Conservation (phyloP, 352 stramenopile genomes). For the Aphanomyces stellatus region DNA sequence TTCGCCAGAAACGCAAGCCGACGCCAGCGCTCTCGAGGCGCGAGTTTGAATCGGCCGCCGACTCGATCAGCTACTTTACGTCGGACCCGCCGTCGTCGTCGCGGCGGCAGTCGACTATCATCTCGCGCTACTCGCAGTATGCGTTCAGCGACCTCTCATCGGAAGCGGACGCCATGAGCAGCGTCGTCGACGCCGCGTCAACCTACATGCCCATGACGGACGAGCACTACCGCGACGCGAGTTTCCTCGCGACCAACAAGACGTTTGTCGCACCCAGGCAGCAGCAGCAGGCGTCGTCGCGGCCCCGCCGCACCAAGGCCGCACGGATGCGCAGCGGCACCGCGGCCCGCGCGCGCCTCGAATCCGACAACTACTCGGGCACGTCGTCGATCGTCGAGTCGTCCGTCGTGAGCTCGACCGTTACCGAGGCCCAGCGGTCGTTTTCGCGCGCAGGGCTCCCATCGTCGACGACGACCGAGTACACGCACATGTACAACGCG, state of each 20-base stretch:
- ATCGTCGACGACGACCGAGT: too few species aligned
- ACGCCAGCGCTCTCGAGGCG: not conserved
- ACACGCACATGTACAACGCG: too few species aligned
- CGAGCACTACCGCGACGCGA: not conserved
- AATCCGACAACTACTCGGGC: not conserved
- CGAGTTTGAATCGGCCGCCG: not conserved
- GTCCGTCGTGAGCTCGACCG: not conserved
- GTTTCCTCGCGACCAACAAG: not conserved
- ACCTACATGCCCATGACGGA: not conserved
- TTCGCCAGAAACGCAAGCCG: too few species aligned
- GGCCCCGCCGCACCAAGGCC: not conserved
- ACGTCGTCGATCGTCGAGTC: not conserved
- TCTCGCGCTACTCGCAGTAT: not conserved
- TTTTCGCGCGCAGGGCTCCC: too few species aligned
- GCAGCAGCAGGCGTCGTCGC: not conserved
- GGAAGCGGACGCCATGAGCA: not conserved
- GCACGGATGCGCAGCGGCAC: not conserved
- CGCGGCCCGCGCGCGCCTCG: not conserved
- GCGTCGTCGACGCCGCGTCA: not conserved
- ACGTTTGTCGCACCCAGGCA: not conserved
- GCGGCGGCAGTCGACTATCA: not conserved
- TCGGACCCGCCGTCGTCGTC: not conserved
- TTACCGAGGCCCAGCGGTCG: too few species aligned
- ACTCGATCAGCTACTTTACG: conserved; percentile 8
- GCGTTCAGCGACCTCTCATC: conserved; percentile 3